phyloP scores from a whole-genome alignment of 2,329 filamentous ascomycete species.

The Dactylellina haptotyla region DNA sequence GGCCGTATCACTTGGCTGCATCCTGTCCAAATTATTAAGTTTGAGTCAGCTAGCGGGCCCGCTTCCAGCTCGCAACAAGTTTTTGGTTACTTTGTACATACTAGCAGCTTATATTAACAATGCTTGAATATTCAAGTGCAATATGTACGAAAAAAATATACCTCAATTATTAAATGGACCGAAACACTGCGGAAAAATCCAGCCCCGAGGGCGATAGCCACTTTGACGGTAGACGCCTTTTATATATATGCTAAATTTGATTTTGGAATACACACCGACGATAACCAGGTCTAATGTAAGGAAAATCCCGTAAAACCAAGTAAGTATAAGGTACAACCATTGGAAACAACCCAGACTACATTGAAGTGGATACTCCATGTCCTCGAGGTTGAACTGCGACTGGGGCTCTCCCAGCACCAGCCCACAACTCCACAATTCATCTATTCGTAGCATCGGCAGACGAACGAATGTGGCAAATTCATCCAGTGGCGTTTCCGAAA shows the following conservation, averaged over 20 bases:
- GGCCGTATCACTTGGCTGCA: too few relatives aligned
- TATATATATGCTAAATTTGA: too few relatives aligned
- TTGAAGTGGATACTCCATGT: background rate
- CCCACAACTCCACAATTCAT: constrained; percentile 17
- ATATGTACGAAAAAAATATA: background rate
- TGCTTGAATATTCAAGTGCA: background rate
- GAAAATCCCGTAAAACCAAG: too few relatives aligned
- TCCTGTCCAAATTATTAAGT: too few relatives aligned
- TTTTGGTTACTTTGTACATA: background rate
- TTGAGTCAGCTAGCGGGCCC: too few relatives aligned
- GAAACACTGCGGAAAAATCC: background rate
- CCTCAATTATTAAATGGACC: background rate
- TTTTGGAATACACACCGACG: too few relatives aligned
- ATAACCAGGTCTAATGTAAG: too few relatives aligned
- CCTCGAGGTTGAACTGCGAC: background rate
- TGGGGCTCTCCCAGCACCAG: background rate
- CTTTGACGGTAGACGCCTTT: too few relatives aligned
- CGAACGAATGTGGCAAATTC: constrained; percentile 4
- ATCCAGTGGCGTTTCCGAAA: constrained; percentile 19
- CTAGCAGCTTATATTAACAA: background rate
- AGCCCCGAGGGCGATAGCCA: too few relatives aligned
- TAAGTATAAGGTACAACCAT: too few relatives aligned
- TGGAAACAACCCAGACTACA: too few relatives aligned
- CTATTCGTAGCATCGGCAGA: constrained; percentile 10
- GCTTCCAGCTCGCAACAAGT: too few relatives aligned